Conservation (phyloP, 2,329 filamentous ascomycete genomes). For the Botrytis galanthina region DNA sequence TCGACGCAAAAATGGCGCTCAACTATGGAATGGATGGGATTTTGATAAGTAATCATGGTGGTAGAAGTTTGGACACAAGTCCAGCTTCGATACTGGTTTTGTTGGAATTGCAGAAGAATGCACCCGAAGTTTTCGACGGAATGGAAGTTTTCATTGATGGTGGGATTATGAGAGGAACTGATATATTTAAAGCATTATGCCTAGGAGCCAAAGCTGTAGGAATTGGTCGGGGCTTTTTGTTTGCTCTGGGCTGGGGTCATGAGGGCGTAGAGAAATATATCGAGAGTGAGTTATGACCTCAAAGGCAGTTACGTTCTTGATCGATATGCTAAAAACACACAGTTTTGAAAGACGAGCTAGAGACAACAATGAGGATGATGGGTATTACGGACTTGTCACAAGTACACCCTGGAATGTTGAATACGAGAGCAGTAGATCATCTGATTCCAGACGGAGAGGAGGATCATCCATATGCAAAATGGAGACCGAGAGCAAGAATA, state of each 20-base stretch:
- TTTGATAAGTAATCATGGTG: constrained; percentile 69
- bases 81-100: constrained; percentile 57
- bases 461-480: constrained; percentile 47
- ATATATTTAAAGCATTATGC: constrained; percentile 66
- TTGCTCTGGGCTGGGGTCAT: constrained; percentile 59
- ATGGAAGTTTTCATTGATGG: constrained; percentile 65
- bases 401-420: constrained; percentile 60
- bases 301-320: neutral
- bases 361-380: constrained; percentile 64
- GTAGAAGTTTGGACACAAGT: constrained; percentile 52
- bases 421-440: constrained; percentile 51
- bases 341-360: constrained; percentile 59
- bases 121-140: constrained; percentile 56
- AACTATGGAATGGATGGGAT: constrained; percentile 64
- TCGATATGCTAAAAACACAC: constrained; percentile 16
- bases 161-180: constrained; percentile 62
- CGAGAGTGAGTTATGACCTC: constrained; percentile 46
- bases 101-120: constrained; percentile 60
- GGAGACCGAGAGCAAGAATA: constrained; percentile 37
- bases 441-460: constrained; percentile 43
- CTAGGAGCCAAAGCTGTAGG: constrained; percentile 63
- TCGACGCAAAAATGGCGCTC: constrained; percentile 60
- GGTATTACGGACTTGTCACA: constrained; percentile 61
- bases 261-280: constrained; percentile 54
- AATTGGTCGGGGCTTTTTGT: constrained; percentile 60